Base-by-base conservation (phyloP, 305 asterid species). In the Fraxinus albicans region DNA sequence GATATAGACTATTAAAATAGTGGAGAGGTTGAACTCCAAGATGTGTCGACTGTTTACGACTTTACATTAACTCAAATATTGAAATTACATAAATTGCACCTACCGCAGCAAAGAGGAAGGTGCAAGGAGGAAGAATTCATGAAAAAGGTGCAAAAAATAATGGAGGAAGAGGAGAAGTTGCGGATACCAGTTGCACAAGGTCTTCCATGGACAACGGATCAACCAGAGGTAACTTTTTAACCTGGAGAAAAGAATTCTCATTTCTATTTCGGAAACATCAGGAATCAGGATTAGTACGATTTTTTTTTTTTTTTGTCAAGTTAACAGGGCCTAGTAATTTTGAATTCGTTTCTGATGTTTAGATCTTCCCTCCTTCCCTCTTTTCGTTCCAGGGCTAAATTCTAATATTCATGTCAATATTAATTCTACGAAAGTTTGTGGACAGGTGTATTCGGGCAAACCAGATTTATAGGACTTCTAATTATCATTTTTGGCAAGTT, bases 141-240 rank as follows among this genome's bases (percentile, higher is more conserved):
- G 82, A 94, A 88, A 83, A 94, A 90, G 89, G 86, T 95, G 69
- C 92, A 91, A 81, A 89, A 93, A 72, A 91, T 86, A 91, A 78
- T 84, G 85, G 95, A 90, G 81, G 95, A 92, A 87, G 94, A 94
- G 85, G 97, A 94, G 90, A 95, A 86, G 86, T 85, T 77, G 92
- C 82, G 97, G 88, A 88, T 91, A 87, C 97, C 95, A 60, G 25
- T 94, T 70, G 98, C 98, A 36, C 98, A 91, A 82, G 98, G 97
- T 86, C 97, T 95, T 84, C 98, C 98, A 50, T 92, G 94, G 94
- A 95, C 97, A 79, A 94, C 96, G 47, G 98, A 92, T 53, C 97
- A 92, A 87, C 98, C 98, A 38, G 97, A 92, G 96, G 98, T 93
- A 89, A 81, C 44, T 31, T 80, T 79, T 50, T 53, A 79, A 70